These are phyloP conservation scores for Fusarium beomiforme DNA, from an alignment of 2,329 filamentous ascomycete species.

Conservation along the genomic window DNA sequence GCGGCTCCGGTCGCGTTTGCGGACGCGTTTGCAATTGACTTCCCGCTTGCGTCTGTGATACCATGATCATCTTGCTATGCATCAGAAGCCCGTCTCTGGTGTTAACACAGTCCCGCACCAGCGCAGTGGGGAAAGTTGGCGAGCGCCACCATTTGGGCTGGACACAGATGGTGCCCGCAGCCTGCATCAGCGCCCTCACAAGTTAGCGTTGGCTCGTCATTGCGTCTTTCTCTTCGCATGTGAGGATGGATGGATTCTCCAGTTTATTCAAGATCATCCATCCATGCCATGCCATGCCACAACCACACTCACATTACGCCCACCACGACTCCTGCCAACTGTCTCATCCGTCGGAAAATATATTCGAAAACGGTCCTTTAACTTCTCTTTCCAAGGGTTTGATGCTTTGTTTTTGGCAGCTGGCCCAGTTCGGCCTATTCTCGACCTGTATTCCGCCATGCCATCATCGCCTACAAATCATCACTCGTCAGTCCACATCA, in stretches of 20 bases:
- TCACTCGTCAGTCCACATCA: constrained; percentile 28
- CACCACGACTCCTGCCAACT: constrained; percentile 71
- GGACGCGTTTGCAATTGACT: constrained; percentile 19
- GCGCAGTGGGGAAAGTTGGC: constrained; percentile 73
- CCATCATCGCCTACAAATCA: constrained; percentile 49
- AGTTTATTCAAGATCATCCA: constrained; percentile 21
- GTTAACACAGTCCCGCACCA: constrained; percentile 81
- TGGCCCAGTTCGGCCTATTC: constrained; percentile 45
- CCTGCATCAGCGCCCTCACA: constrained; percentile 57
- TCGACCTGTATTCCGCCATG: constrained; percentile 56
- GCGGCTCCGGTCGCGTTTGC: constrained; percentile 25
- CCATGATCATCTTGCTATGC: constrained; percentile 83
- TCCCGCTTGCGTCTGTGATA: constrained; percentile 41
- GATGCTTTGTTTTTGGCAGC: constrained; percentile 37
- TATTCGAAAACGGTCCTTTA: constrained; percentile 69
- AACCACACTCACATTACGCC: constrained; percentile 57
- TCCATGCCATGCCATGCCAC: constrained; percentile 5
- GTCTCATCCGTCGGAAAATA: constrained; percentile 84
- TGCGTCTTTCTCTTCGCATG: constrained; percentile 24
- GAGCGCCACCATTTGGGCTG: constrained; percentile 77
- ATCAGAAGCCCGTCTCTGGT: constrained; percentile 77
- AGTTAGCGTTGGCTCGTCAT: constrained; percentile 37
- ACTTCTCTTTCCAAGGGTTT: constrained; percentile 32
- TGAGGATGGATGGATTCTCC: constrained; percentile 25
- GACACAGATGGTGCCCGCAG: constrained; percentile 86